phyloP scores from a whole-genome alignment of 164 flowering plant species.

The Kingdonia uniflora region DNA sequence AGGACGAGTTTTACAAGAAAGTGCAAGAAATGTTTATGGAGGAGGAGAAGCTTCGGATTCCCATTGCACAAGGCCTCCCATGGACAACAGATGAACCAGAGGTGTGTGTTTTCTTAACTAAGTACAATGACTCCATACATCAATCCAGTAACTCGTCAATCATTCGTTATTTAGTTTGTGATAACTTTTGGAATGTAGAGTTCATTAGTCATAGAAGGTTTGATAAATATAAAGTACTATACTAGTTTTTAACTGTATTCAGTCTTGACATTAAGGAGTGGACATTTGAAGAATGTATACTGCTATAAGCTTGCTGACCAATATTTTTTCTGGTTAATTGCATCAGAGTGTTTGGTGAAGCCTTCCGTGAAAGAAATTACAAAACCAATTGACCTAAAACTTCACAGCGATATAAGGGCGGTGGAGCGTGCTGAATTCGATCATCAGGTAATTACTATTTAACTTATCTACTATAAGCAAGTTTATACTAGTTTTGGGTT shows the following conservation, averaged over 20 bases:
- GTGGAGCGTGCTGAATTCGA: conserved; percentile 90
- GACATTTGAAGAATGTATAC: too few species aligned
- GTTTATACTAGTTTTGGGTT: too few species aligned
- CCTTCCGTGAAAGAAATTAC: conserved; percentile 84
- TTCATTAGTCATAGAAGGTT: too few species aligned
- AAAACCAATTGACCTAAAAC: conserved; percentile 54
- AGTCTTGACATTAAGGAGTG: too few species aligned
- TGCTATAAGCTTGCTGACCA: not conserved
- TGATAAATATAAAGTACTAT: too few species aligned
- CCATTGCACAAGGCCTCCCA: conserved; percentile 94
- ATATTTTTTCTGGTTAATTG: not conserved
- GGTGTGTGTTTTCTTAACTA: conserved; percentile 55
- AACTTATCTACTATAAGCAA: too few species aligned
- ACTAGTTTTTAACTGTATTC: too few species aligned
- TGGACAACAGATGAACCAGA: conserved; percentile 99
- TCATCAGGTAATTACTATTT: conserved; percentile 40
- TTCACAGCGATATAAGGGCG: conserved; percentile 80
- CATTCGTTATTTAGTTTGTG: too few species aligned
- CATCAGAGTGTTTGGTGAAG: conserved; percentile 52
- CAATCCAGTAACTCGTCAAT: too few species aligned
- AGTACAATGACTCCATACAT: too few species aligned
- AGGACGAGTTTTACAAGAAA: conserved; percentile 75
- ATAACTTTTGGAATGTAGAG: too few species aligned
- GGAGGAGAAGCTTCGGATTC: conserved; percentile 71
- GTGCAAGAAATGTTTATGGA: conserved; percentile 59